phyloP scores from a whole-genome alignment of 768 basidiomycete genomes.

The Serendipita sp. region DNA sequence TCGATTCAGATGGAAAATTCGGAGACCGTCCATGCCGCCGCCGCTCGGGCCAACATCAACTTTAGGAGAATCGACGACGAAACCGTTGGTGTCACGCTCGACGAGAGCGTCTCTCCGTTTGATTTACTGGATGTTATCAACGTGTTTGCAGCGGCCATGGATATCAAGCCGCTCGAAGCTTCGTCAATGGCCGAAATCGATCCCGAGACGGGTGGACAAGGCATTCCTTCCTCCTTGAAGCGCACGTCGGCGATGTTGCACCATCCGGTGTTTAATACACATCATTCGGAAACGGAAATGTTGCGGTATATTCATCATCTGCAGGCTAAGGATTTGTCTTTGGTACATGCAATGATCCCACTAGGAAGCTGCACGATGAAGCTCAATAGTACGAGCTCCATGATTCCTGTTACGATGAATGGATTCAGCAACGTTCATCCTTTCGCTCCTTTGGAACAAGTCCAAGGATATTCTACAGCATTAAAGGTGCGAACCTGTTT shows the following conservation, averaged over 20 bases:
- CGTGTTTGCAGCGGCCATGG: conserved; percentile 57
- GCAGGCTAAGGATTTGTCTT: conserved; percentile 83
- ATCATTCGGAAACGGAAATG: conserved; percentile 98
- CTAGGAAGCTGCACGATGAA: conserved; percentile 97
- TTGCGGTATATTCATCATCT: conserved; percentile 89
- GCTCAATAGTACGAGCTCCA: conserved; percentile 93
- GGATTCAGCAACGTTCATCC: conserved; percentile 86
- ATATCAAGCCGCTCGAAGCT: conserved; percentile 27
- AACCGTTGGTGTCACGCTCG: conserved; percentile 75
- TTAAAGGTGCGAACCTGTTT: conserved; percentile 38
- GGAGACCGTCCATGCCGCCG: conserved; percentile 48
- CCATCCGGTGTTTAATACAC: conserved; percentile 87
- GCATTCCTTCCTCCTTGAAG: conserved; percentile 37
- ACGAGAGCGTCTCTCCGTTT: conserved; percentile 67
- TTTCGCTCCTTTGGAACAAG: conserved; percentile 80
- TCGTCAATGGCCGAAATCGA: conserved; percentile 23
- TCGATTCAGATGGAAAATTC: conserved; percentile 49
- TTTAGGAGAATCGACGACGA: conserved; percentile 58
- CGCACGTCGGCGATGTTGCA: conserved; percentile 43
- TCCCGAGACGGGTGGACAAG: neutral
- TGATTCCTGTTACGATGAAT: conserved; percentile 91
- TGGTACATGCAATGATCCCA: conserved; percentile 92
- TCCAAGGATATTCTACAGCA: conserved; percentile 66
- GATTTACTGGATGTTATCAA: conserved; percentile 67
- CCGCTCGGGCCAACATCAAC: conserved; percentile 57